Conservation (phyloP, 768 basidiomycete genomes). For the Auricularia sp. region DNA sequence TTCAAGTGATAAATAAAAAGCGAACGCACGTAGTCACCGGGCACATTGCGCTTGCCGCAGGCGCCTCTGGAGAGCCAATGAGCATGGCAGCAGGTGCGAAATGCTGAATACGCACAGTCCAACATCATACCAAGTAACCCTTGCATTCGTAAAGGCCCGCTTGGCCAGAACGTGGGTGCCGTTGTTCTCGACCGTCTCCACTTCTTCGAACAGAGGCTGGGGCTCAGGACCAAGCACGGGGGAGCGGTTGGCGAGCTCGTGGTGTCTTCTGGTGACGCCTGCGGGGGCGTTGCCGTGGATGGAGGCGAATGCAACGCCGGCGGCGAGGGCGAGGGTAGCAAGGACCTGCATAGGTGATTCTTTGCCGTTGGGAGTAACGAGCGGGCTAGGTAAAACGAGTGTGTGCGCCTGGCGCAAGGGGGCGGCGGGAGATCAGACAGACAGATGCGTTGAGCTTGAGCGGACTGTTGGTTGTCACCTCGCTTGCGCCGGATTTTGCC, state of each 20-base stretch:
- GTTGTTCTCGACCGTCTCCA: neutral
- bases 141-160: constrained; percentile 19
- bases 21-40: constrained; percentile 35
- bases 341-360: constrained; percentile 40
- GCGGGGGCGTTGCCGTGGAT: neutral
- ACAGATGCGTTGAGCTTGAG: no score
- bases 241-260: constrained; percentile 39
- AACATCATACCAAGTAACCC: constrained; percentile 48
- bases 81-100: constrained; percentile 5
- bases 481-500: no score
- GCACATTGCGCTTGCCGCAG: constrained; percentile 33
- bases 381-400: no score
- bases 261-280: constrained; percentile 20
- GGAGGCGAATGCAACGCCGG: no score
- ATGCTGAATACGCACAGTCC: constrained; percentile 30
- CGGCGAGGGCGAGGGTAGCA: neutral
- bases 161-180: neutral
- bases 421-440: no score
- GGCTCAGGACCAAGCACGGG: constrained; percentile 29
- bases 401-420: no score
- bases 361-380: no score
- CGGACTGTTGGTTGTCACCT: no score
- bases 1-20: neutral
- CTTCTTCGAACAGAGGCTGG: constrained; percentile 21
- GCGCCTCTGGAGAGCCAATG: constrained; percentile 35